A percentile compares a stretch with the other conserved stretches of the same genome.
Evolutionary conservation across 495 filamentous ascomycete genomes (phyloP).

Genomic region (Aspergillus asperescens): DNA sequence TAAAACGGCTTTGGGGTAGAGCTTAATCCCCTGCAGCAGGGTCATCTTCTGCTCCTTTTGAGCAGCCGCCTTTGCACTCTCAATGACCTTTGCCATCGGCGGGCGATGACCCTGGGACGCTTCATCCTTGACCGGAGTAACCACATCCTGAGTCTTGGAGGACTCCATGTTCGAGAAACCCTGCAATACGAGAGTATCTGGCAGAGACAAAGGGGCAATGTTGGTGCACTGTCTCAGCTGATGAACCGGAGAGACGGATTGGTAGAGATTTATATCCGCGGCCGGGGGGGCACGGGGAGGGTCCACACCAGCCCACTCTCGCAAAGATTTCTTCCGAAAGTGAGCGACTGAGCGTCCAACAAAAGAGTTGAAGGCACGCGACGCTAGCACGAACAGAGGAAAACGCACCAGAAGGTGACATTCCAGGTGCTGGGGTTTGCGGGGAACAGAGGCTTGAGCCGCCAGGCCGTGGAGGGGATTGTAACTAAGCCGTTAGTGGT

Average conservation of each 20-base stretch:
- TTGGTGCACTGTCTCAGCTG: background rate
- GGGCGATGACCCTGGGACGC: constrained; percentile 22
- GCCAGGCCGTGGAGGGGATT: background rate
- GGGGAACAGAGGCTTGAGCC: constrained; percentile 4
- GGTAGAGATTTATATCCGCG: constrained; percentile 15
- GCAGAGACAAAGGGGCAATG: background rate
- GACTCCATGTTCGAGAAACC: constrained; percentile 20
- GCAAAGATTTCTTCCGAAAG: constrained; percentile 7
- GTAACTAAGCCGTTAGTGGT: constrained; percentile 10
- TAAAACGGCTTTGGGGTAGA: constrained; percentile 53
- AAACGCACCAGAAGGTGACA: constrained; percentile 5
- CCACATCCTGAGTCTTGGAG: constrained; percentile 26
- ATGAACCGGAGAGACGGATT: background rate
- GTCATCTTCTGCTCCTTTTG: constrained; percentile 47
- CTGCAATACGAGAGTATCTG: background rate
- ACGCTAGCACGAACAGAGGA: constrained; percentile 5
- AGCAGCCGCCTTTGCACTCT: constrained; percentile 41
- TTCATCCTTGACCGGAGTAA: constrained; percentile 24
- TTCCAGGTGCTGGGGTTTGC: constrained; percentile 8
- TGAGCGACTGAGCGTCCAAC: constrained; percentile 1
- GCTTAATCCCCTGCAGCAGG: constrained; percentile 39
- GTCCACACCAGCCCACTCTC: constrained; percentile 4
- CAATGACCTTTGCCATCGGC: constrained; percentile 34
- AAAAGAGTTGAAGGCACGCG: background rate
- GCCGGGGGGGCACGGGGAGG: constrained; percentile 9